phyloP scores from a whole-genome alignment of 2,329 filamentous ascomycete genomes.

The Fusarium tupiense region DNA sequence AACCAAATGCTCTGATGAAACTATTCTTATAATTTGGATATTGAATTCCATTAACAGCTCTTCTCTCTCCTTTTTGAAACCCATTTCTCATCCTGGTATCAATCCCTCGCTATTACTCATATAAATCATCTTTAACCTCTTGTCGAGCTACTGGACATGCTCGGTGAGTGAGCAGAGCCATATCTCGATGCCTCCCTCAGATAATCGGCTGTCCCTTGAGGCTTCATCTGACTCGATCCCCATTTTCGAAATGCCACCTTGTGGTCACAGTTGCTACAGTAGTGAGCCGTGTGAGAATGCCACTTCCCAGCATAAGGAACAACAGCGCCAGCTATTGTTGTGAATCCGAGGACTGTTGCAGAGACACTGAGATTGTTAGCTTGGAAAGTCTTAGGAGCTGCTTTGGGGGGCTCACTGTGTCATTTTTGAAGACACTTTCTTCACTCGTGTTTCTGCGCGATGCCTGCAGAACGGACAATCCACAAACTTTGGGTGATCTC shows the following conservation, averaged over 20 bases:
- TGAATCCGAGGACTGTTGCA: constrained; percentile 33
- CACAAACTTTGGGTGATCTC: constrained; percentile 35
- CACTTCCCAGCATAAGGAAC: constrained; percentile 37
- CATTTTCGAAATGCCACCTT: constrained; percentile 33
- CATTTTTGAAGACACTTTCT: constrained; percentile 29
- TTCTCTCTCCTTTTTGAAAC: neutral
- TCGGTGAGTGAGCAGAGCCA: neutral
- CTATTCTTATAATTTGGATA: no score
- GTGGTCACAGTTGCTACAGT: constrained; percentile 35
- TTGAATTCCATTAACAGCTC: neutral
- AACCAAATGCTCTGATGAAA: neutral
- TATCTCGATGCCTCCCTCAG: constrained; percentile 33
- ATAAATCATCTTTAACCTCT: neutral
- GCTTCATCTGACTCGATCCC: constrained; percentile 18
- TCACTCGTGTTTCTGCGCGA: constrained; percentile 33
- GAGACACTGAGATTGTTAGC: constrained; percentile 15
- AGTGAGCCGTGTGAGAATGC: constrained; percentile 32
- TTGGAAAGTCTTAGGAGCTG: fast-evolving
- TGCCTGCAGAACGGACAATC: constrained; percentile 39
- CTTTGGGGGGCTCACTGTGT: constrained; percentile 28
- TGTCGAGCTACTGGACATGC: neutral
- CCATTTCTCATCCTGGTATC: neutral
- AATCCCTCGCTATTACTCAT: neutral
- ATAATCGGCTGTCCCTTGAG: constrained; percentile 36
- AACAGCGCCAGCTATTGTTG: constrained; percentile 32